Evolutionary conservation across 225 moss, liverwort and hornwort species (phyloP).

Genomic region (Physcomitrium patens): DNA sequence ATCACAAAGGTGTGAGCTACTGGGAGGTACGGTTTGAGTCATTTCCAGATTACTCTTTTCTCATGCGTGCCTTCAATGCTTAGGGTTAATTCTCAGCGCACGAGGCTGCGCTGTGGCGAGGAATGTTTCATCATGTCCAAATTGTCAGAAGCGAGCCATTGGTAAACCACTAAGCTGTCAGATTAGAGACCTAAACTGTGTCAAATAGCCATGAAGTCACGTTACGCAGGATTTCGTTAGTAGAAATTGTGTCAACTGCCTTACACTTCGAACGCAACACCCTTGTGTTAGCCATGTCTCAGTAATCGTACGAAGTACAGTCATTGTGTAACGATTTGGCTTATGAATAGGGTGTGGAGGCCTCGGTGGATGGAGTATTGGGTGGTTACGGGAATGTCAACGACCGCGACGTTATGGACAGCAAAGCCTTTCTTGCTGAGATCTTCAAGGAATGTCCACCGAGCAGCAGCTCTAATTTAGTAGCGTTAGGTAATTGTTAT

Average conservation of each 20-base stretch:
- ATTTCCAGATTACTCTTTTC: conserved; percentile 5
- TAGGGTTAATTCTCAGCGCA: neutral
- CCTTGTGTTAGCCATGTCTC: conserved; percentile 1
- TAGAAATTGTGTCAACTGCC: neutral
- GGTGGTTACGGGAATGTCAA: conserved; percentile 92
- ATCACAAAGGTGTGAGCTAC: conserved; percentile 38
- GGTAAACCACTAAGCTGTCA: conserved; percentile 1
- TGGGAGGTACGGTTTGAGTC: conserved; percentile 53
- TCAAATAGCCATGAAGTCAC: neutral
- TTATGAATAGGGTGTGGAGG: conserved; percentile 83
- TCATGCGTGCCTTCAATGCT: conserved; percentile 17
- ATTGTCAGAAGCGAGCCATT: neutral
- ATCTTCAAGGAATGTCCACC: conserved; percentile 59
- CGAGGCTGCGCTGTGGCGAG: neutral
- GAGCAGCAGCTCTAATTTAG: conserved; percentile 43
- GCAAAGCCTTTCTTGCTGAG: conserved; percentile 80
- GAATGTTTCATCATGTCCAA: neutral
- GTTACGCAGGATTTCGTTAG: neutral
- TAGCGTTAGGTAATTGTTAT: conserved; percentile 53
- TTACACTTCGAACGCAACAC: neutral
- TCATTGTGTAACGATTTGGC: conserved; percentile 17
- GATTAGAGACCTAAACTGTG: neutral
- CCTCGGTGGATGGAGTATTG: conserved; percentile 93
- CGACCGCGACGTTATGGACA: conserved; percentile 87
- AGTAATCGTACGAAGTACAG: neutral